Evolutionary conservation across 106 monocot genomes (phyloP).

Genomic region (Posidonia australis): DNA sequence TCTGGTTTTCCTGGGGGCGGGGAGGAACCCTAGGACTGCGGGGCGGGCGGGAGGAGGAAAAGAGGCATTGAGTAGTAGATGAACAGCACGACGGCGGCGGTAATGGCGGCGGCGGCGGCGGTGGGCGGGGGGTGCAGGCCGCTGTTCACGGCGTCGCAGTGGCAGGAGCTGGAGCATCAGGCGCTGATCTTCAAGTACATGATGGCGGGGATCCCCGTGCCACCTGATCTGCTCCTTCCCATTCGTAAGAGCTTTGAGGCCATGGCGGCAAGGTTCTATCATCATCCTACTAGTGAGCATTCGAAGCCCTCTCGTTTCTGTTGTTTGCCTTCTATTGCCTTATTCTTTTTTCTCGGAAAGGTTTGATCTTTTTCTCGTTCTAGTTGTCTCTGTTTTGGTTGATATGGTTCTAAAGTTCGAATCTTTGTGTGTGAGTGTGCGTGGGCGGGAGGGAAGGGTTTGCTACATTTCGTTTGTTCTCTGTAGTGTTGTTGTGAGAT

Average conservation of each 20-base stretch:
- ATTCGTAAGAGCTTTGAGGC: slow-evolving; percentile 46
- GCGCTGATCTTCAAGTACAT: slow-evolving; percentile 80
- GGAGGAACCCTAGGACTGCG: too few species aligned
- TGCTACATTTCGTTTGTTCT: too few species aligned
- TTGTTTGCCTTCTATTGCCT: too few species aligned
- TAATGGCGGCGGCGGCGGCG: background rate
- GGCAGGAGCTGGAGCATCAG: slow-evolving; percentile 75
- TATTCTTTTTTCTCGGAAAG: too few species aligned
- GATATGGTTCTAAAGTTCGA: too few species aligned
- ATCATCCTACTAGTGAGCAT: slow-evolving; percentile 29
- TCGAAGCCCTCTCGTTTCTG: too few species aligned
- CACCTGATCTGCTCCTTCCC: slow-evolving; percentile 49
- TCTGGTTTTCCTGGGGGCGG: background rate
- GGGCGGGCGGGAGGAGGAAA: too few species aligned
- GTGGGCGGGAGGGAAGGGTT: too few species aligned
- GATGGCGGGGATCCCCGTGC: slow-evolving; percentile 58
- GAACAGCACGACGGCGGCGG: slow-evolving; percentile 1
- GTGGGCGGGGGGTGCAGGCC: slow-evolving; percentile 23
- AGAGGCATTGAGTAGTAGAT: background rate
- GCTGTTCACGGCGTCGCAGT: slow-evolving; percentile 71
- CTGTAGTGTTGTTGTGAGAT: too few species aligned
- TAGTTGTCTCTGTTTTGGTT: too few species aligned
- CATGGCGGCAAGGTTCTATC: slow-evolving; percentile 32
- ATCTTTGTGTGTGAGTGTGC: too few species aligned
- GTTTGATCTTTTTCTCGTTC: too few species aligned